Evolutionary conservation across 202 grass and related monocot genomes (phyloP), one percentile per base, ranked within the genome.

Genomic region (Setaria italica): DNA sequence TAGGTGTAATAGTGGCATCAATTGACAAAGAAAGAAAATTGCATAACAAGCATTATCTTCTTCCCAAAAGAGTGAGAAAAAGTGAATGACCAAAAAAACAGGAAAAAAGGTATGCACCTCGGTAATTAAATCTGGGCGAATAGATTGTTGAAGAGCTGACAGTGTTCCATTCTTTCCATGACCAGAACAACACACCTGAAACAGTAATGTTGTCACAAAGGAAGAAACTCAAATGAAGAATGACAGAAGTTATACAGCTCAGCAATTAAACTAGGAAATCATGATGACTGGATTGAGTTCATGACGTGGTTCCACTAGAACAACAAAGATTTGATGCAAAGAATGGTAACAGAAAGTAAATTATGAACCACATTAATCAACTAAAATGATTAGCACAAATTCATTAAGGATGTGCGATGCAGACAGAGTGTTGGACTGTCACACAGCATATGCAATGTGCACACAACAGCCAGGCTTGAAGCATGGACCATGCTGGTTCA

Each of bases 101-200:
- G 17, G 49, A 6, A 53, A 77, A 57, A 73, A 42, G 50, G 69
- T 56, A 64, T 85, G 50, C 25, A 98, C 95, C 95, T 98, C 96
- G 0, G 91, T 98, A 56, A 98, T 98, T 65, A 98, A 89, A 73
- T 95, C 96, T 82, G 96, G 96, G 49, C 96, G 91, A 64, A 98
- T 89, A 77, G 96, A 98, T 94, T 98, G 96, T 83, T 98, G 96
- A 71, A 98, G 91, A 60, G 90, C 84, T 54, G 86, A 94, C 79
- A 98, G 88, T 55, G 96, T 66, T 80, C 96, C 96, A 82, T 98
- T 98, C 82, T 98, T 98, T 80, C 96, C 96, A 85, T 98, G 93
- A 83, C 95, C 96, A 57, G 96, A 98, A 86, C 96, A 98, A 85
- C 96, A 98, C 7, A 98, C 93, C 96, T 98, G 72, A 79, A 85